phyloP scores from a whole-genome alignment of 352 stramenopile species.

The Phytopythium oedochilum region DNA sequence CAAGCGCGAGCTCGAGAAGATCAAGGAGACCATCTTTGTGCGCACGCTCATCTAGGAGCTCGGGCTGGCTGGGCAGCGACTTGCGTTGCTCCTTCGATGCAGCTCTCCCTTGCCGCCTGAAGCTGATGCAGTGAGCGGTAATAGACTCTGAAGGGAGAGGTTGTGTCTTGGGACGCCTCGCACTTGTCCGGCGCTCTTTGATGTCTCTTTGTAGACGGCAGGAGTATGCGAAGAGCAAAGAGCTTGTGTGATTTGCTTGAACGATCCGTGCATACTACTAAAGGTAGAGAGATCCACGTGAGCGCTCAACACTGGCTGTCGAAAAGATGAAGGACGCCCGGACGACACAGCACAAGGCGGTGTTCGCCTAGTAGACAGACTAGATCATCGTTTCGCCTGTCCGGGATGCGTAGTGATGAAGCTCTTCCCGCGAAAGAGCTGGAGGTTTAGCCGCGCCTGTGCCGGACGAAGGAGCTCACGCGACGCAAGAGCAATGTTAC shows the following conservation, averaged over 20 bases:
- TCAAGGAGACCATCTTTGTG: constrained; percentile 85
- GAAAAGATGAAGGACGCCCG: no score
- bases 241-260: neutral
- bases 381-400: no score
- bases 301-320: no score
- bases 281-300: no score
- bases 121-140: neutral
- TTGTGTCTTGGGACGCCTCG: neutral
- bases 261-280: neutral
- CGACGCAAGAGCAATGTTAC: no score
- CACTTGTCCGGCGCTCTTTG: neutral
- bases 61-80: neutral
- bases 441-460: no score
- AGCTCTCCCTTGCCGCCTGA: neutral
- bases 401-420: no score
- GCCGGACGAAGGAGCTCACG: no score
- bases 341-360: no score
- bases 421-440: no score
- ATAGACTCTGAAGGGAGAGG: neutral
- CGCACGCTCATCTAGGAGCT: constrained; percentile 60
- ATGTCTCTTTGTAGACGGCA: neutral
- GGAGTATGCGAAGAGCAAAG: neutral
- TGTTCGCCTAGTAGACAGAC: no score
- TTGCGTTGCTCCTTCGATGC: neutral
- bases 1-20: constrained; percentile 74